phyloP scores from a whole-genome alignment of 306 rosid genomes.

The Lupinus albus region DNA sequence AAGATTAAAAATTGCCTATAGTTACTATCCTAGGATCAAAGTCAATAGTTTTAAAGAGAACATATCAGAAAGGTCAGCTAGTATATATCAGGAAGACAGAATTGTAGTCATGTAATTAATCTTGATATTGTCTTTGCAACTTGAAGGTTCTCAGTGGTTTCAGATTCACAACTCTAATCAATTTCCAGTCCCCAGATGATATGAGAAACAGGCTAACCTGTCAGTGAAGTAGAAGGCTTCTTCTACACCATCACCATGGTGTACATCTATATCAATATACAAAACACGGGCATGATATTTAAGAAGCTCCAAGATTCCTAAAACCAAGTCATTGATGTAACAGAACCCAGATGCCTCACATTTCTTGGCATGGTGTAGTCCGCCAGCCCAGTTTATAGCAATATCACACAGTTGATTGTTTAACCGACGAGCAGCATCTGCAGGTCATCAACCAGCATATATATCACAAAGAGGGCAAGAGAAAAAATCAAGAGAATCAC shows the following conservation, averaged over 20 bases:
- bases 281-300: conserved; percentile 94
- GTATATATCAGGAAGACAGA: conserved; percentile 20
- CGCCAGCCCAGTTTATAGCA: conserved; percentile 99
- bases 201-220: conserved; percentile 58
- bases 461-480: conserved; percentile 30
- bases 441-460: conserved; percentile 34
- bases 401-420: conserved; percentile 90
- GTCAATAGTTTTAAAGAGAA: neutral
- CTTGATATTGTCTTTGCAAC: conserved; percentile 15
- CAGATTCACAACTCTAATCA: conserved; percentile 16
- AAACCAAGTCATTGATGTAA: conserved; percentile 94
- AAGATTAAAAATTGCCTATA: conserved; percentile 14
- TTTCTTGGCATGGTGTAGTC: conserved; percentile 96
- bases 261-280: conserved; percentile 96
- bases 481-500: conserved; percentile 13
- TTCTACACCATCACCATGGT: conserved; percentile 99
- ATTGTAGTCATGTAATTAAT: neutral
- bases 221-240: conserved; percentile 98
- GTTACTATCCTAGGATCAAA: conserved; percentile 14
- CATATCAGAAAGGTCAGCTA: conserved; percentile 10
- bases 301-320: conserved; percentile 95
- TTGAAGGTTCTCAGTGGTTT: conserved; percentile 17
- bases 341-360: conserved; percentile 99
- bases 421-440: conserved; percentile 96
- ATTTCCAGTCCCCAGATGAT: conserved; percentile 13